Evolutionary conservation across 2,329 filamentous ascomycete species (phyloP), one percentile per base, ranked within the genome.

Genomic region (Tolypocladium capitatum): DNA sequence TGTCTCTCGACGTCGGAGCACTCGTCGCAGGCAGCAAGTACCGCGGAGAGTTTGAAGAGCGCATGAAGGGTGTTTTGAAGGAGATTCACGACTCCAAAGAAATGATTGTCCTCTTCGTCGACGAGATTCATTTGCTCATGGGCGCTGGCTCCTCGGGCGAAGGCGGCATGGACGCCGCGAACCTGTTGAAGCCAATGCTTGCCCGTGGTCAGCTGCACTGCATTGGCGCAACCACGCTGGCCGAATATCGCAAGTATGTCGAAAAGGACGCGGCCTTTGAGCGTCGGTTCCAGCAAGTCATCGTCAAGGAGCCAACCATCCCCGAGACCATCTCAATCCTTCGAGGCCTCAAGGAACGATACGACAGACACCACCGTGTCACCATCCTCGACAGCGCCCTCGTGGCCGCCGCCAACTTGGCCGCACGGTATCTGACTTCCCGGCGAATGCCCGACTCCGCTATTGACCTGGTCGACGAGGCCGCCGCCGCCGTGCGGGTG

Each of bases 51-150:
- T 98, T 98, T 51, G 92, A 98, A 66, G 92, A 98, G 74, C 81
- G 92, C 57, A 97, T 98, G 90, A 98, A 98, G 77, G 90, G 91
- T 48, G 92, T 98, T 5, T 68, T 98, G 58, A 98, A 97, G 67
- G 92, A 98, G 70, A 95, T 98, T 50, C 79, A 90, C 56, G 83
- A 94, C 48, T 88, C 89, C 46, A 94, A 92, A 64, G 91, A 97
- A 49, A 95, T 90, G 74, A 96, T 98, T 61, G 84, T 98, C 46
- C 81, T 98, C 53, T 98, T 98, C 58, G 92, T 98, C 56, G 92
- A 98, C 67, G 92, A 98, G 67, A 98, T 98, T 55, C 92, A 98
- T 70, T 76, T 98, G 53, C 81, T 98, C 52, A 98, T 98, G 92
- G 92, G 92, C 50, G 92, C 92, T 55, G 92, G 92, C 51, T 83